Evolutionary conservation across 768 basidiomycete species (phyloP).

Genomic region (Tricholoma hemisulphureum): DNA sequence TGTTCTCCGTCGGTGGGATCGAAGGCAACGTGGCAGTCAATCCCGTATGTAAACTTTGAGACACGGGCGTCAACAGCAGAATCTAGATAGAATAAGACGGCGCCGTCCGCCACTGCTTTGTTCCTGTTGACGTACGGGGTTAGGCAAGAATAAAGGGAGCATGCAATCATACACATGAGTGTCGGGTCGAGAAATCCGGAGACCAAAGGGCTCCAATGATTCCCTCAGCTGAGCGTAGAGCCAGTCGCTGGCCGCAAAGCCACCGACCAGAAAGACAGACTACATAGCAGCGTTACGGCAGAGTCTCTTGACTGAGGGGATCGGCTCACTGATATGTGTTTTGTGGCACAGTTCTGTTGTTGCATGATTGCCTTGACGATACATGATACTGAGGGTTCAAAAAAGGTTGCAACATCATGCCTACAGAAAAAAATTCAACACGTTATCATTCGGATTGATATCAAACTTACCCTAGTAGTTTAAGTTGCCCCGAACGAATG

Average conservation of each 20-base stretch:
- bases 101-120: slow-evolving; percentile 28
- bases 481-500: slow-evolving; percentile 48
- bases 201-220: slow-evolving; percentile 15
- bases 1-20: slow-evolving; percentile 17
- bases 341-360: slow-evolving; percentile 7
- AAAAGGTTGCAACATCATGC: slow-evolving; percentile 23
- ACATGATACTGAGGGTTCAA: slow-evolving; percentile 24
- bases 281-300: slow-evolving; percentile 12
- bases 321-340: slow-evolving; percentile 16
- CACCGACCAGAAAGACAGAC: slow-evolving; percentile 44
- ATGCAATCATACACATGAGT: slow-evolving; percentile 12
- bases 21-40: slow-evolving; percentile 5
- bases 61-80: slow-evolving; percentile 39
- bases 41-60: slow-evolving; percentile 40
- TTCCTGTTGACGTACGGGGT: slow-evolving; percentile 25
- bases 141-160: not conserved
- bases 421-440: slow-evolving; percentile 10
- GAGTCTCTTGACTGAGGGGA: not conserved
- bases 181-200: slow-evolving; percentile 17
- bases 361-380: slow-evolving; percentile 20
- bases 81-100: slow-evolving; percentile 30
- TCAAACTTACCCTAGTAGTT: slow-evolving; percentile 30
- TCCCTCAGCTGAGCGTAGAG: slow-evolving; percentile 33
- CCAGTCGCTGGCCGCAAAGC: slow-evolving; percentile 45
- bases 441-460: not conserved